phyloP scores from a whole-genome alignment of 306 rosid genomes.

The Lotus japonicus region DNA sequence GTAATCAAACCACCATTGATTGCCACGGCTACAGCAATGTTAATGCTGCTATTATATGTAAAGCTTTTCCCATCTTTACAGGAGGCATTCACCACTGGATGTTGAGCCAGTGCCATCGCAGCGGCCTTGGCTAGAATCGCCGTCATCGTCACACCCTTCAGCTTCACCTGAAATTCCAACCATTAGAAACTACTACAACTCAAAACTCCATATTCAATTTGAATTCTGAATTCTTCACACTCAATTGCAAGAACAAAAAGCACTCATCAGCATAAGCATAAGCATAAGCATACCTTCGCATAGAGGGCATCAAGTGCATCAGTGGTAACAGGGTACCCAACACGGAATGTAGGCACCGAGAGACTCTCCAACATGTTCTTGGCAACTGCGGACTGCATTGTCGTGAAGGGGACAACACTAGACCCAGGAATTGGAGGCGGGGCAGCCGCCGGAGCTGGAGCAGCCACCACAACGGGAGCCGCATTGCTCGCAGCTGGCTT shows the following conservation, averaged over 20 bases:
- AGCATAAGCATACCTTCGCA: constrained; percentile 70
- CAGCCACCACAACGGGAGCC: constrained; percentile 15
- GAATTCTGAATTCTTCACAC: too few relatives aligned
- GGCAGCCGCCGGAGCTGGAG: constrained; percentile 11
- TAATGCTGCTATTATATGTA: constrained; percentile 53
- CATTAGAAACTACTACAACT: background rate
- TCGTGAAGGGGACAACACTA: constrained; percentile 72
- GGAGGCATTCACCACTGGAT: constrained; percentile 70
- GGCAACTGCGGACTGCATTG: constrained; percentile 85
- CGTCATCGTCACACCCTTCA: constrained; percentile 95
- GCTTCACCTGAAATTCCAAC: constrained; percentile 52
- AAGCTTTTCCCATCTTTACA: constrained; percentile 83
- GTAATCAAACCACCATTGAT: constrained; percentile 81
- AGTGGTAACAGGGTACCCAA: constrained; percentile 63
- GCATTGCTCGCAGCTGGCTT: constrained; percentile 37
- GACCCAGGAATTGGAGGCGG: constrained; percentile 62
- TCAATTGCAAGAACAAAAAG: background rate
- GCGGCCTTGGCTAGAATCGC: constrained; percentile 80
- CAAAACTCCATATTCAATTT: background rate
- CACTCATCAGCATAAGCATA: background rate
- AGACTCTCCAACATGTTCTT: constrained; percentile 92
- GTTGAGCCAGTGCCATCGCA: constrained; percentile 81
- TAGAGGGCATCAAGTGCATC: constrained; percentile 69
- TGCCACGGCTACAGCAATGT: constrained; percentile 81
- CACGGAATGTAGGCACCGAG: constrained; percentile 76